Base-by-base conservation (phyloP, 2,329 filamentous ascomycete genomes). In the Mycocentrospora acerina region DNA sequence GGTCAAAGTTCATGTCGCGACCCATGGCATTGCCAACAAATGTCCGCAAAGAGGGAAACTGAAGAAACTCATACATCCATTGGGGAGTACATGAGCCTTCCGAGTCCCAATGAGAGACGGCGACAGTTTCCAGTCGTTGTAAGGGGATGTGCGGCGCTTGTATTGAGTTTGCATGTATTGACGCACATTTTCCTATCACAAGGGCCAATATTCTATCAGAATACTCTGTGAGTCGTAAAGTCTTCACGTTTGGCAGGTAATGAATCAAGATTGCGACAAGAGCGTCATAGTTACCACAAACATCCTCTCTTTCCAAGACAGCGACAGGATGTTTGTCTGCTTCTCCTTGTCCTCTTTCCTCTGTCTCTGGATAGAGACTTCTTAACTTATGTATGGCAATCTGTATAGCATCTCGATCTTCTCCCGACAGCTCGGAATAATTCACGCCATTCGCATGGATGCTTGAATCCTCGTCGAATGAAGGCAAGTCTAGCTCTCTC, bases 401-500 rank as follows among this genome's bases (percentile, higher is more conserved):
- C 17, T 30, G 37, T 22, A 45, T 45, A 5, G 40, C 13, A 4
- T 19, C 10, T n/a, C 32, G 13, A 2, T 48, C 40, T n/a, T 42
- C 37, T 13, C 39, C 36, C 7, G 44, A 28, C 2, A 38, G 32
- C 15, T 31, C 12, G 9, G 9, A 6, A 22, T 22, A 22, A 9
- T 9, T 40, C 35, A 12, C 38, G 24, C 10, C 34, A 27, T 5
- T 34, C 30, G 14, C 29, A 30, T 9, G 44, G 39, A n/a, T 13
- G 22, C 6, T 10, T 11, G 3, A 9, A 5, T 22, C 5, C 19
- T 9, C 5, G 5, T 6, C 9, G 9, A 6, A 22, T 22, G 9
- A 9, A 22, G 45, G 42, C 12, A 55, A 36, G 14, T 45, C 44
- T 7, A 53, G 35, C 22, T 55, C 52, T n/a, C 44, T 43, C 2